phyloP scores from a whole-genome alignment of 1,139 yeast genomes.

The Magnusiomyces fungicola region DNA sequence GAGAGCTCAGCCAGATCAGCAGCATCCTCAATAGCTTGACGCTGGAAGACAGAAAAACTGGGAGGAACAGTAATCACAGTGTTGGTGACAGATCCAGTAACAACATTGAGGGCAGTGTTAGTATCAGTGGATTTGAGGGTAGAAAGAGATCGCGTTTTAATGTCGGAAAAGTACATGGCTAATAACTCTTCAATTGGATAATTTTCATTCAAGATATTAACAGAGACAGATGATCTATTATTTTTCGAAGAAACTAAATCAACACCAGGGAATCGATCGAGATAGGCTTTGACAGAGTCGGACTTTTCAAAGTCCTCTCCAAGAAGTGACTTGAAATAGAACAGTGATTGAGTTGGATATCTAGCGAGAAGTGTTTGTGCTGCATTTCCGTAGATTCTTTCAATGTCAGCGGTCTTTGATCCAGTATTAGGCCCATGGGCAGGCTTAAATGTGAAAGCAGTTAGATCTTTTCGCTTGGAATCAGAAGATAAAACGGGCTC shows the following conservation, averaged over 20 bases:
- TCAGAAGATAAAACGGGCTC: slow-evolving; percentile 86
- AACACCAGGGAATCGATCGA: slow-evolving; percentile 54
- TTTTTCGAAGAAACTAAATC: slow-evolving; percentile 41
- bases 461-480: slow-evolving; percentile 80
- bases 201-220: slow-evolving; percentile 41
- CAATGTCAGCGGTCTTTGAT: slow-evolving; percentile 41
- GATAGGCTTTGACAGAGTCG: slow-evolving; percentile 37
- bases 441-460: slow-evolving; percentile 62
- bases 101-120: slow-evolving; percentile 36
- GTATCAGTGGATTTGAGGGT: slow-evolving; percentile 45
- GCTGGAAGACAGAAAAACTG: slow-evolving; percentile 54
- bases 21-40: slow-evolving; percentile 67
- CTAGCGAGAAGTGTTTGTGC: slow-evolving; percentile 66
- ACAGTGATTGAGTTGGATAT: slow-evolving; percentile 62
- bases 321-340: slow-evolving; percentile 61
- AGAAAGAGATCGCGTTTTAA: slow-evolving; percentile 53
- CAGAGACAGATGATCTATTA: slow-evolving; percentile 47
- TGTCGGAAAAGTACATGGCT: slow-evolving; percentile 73
- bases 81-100: neutral
- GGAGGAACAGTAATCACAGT: slow-evolving; percentile 61
- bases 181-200: slow-evolving; percentile 69
- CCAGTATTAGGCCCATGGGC: slow-evolving; percentile 23
- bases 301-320: slow-evolving; percentile 54
- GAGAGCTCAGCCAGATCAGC: slow-evolving; percentile 63
- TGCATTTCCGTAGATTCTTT: slow-evolving; percentile 72